Base-by-base conservation (phyloP, 1,139 yeast genomes). In the Scheffersomyces cryptocercus region DNA sequence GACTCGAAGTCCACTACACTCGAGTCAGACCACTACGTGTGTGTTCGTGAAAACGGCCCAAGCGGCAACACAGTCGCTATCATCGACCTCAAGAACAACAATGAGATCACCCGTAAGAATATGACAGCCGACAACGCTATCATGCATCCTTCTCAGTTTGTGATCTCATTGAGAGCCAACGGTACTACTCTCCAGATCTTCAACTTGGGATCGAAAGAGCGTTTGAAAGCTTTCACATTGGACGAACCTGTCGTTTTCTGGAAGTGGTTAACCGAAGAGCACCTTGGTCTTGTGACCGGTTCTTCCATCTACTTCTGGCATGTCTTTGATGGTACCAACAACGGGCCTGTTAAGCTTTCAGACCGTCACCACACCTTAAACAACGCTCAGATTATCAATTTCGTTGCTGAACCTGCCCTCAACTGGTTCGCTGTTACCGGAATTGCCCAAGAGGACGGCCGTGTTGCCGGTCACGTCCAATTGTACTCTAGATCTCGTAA, bases 101-200 rank as follows among this genome's bases (percentile, higher is more conserved):
- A 82, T 56, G 84, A 88, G 54, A 82, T 83, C 28, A 76, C 82
- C 37, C 83, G 96, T 61, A 91, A 95, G 70, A 87, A 88, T 65
- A 95, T 95, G 97, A 82, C 89, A 44, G 99, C 99, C 39, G 99
- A 95, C 69, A 88, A 91, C 52, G 98, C 97, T 41, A 93, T 95
- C 62, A 85, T 95, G 95, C 96, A 91, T 66, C 98, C 99, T 13
- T 64, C 73, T 28, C 85, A 89, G 65, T 81, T 84, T 68, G 91
- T 93, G 53, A 91, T 95, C 56, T 90, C 97, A 16, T 81, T 95
- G 53, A 81, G 98, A 62, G 98, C 99, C 38, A 95, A 91, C 61
- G 97, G 97, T 52, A 89, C 97, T 44, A 90, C 97, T 36, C 80
- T 91, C 50, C 99, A 93, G 73, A 88, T 93, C 55, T 95, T 93